Evolutionary conservation across 2,329 filamentous ascomycete genomes (phyloP).

Genomic region (Botrytis paeoniae): DNA sequence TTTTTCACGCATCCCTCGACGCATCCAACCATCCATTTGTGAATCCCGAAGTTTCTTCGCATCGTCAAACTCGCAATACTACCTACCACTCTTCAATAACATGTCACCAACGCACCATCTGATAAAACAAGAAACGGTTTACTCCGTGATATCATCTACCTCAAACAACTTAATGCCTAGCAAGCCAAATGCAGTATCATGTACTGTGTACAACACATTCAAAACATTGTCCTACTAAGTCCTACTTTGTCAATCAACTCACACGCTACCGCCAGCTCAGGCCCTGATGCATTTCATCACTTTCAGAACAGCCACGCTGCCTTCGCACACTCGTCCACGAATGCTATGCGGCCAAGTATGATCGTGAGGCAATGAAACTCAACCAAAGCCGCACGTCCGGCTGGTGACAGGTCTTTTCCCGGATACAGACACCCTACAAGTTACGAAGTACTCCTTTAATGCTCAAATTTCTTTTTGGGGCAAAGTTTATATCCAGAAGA

Average conservation of each 20-base stretch:
- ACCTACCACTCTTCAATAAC: constrained; percentile 14
- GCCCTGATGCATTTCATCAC: constrained; percentile 19
- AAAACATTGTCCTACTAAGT: constrained; percentile 30
- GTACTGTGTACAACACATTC: constrained; percentile 25
- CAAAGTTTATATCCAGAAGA: background rate
- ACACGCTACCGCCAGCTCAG: constrained; percentile 18
- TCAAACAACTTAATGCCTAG: constrained; percentile 19
- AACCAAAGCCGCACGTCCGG: constrained; percentile 18
- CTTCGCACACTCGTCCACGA: constrained; percentile 22
- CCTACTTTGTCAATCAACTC: constrained; percentile 19
- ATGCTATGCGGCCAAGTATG: constrained; percentile 20
- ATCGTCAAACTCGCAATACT: background rate
- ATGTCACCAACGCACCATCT: constrained; percentile 18
- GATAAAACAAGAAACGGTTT: constrained; percentile 17
- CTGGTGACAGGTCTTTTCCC: constrained; percentile 13
- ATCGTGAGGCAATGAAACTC: constrained; percentile 17
- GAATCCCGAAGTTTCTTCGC: constrained; percentile 10
- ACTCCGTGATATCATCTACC: constrained; percentile 16
- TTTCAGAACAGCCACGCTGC: constrained; percentile 21
- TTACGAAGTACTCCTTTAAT: background rate
- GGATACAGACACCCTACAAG: constrained; percentile 7
- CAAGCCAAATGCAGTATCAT: constrained; percentile 17
- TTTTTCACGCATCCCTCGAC: background rate
- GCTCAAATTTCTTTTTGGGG: constrained; percentile 14
- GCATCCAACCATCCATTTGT: constrained; percentile 1